Conservation (phyloP, 345 rosid species). For the Combretum micranthum region DNA sequence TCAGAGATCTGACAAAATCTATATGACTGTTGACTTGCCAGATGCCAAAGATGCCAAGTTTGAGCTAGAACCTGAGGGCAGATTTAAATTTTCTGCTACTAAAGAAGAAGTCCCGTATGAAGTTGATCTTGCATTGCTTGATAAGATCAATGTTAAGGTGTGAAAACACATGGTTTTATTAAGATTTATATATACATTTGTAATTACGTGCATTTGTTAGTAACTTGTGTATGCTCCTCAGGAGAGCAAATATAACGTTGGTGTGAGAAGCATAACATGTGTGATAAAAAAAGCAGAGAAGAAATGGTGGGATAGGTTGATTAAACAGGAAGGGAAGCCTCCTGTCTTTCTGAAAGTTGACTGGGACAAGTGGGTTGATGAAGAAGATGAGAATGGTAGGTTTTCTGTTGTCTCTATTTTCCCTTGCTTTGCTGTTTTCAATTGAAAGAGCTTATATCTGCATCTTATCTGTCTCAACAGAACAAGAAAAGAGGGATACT, state of each 20-base stretch:
- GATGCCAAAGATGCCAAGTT: conserved; percentile 19
- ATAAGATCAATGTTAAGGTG: conserved; percentile 18
- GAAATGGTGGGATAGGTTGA: conserved; percentile 16
- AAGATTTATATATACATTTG: no score
- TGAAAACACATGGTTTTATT: no score
- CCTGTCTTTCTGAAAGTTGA: conserved; percentile 18
- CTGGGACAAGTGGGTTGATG: conserved; percentile 21
- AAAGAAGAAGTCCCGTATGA: conserved; percentile 9
- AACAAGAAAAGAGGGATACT: background rate
- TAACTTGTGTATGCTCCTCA: background rate
- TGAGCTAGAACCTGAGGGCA: conserved; percentile 19
- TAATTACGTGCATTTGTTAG: no score
- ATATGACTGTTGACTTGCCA: conserved; percentile 13
- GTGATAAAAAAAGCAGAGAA: conserved; percentile 15
- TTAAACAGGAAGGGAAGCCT: conserved; percentile 18
- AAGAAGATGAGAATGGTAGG: conserved; percentile 17
- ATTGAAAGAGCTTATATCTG: background rate
- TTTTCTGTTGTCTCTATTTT: background rate
- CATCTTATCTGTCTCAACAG: background rate
- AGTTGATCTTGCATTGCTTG: conserved; percentile 12
- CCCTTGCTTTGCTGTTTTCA: background rate
- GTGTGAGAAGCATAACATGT: conserved; percentile 13
- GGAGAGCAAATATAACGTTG: conserved; percentile 18
- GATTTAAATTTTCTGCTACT: conserved; percentile 13
- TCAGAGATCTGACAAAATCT: conserved; percentile 15